Base-by-base conservation (phyloP, 2,329 filamentous ascomycete genomes). In the Penicillium sp. region DNA sequence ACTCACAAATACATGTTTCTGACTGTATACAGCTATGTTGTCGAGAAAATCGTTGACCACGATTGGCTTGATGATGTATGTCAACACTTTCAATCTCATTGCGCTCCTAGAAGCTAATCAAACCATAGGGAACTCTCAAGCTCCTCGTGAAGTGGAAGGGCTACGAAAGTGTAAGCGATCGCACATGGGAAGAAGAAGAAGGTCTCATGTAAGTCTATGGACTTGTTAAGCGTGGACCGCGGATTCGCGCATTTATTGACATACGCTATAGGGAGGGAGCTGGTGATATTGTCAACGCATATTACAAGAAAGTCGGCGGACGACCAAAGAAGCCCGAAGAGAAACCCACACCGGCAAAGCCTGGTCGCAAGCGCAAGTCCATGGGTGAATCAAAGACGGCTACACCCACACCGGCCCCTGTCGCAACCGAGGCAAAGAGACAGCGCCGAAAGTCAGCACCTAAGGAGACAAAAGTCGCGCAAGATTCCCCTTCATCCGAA, bases 131-230 rank as follows among this genome's bases (percentile, higher is more conserved):
- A 32, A 63, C 63, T 16, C 63, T 79, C 23, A 54, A 71, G 34
- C 70, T 78, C 18, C 59, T 69, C 7, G 75, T 79, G 29, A 79
- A 79, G 61, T 80, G 78, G 78, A 74, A 74, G 57, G 76, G 75
- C 5, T 80, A 78, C 48, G 69, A 75, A 2, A 63, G 3, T 4
- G 36, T 74, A 6, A 68, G 64, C n/a, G 76, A 80, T 43, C 67
- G 71, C 48, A 80, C 78, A 2, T 64, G 72, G 62, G 78, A 80
- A 54, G 76, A 76, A 1, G 76, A 79, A 61, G 70, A 73, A 7
- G 74, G 76, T 43, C 62, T 78, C 4, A 44, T 75, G 70, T 77
- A 70, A 52, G 74, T 55, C 26, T 13, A 26, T 14, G 26, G 5
- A 8, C 35, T 18, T 2, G 14, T 14, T 16, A 9, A 10, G 14